Evolutionary conservation across 2,329 filamentous ascomycete genomes (phyloP).

Genomic region (Penicillium sp.): DNA sequence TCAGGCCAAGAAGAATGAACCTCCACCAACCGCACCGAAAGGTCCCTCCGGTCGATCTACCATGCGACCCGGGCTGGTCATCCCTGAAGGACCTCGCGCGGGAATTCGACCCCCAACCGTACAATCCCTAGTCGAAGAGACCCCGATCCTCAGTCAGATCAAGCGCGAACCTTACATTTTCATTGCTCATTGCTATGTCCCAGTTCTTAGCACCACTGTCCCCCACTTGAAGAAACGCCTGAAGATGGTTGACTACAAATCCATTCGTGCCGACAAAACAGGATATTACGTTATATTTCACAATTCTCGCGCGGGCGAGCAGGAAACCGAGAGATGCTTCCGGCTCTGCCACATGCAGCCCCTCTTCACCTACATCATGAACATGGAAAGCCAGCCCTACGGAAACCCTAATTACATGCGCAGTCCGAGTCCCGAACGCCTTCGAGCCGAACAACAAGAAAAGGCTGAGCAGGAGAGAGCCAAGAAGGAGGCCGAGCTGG

Average conservation of each 20-base stretch:
- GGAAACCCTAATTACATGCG: slow-evolving; percentile 68
- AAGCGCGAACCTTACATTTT: slow-evolving; percentile 87
- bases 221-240: slow-evolving; percentile 89
- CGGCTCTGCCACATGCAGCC: slow-evolving; percentile 77
- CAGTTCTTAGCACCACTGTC: slow-evolving; percentile 82
- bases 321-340: slow-evolving; percentile 82
- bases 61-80: slow-evolving; percentile 40
- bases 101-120: slow-evolving; percentile 38
- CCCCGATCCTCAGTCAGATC: slow-evolving; percentile 71
- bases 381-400: slow-evolving; percentile 80
- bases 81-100: slow-evolving; percentile 50
- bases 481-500: slow-evolving; percentile 76
- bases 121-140: slow-evolving; percentile 66
- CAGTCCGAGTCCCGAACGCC: slow-evolving; percentile 53
- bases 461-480: slow-evolving; percentile 71
- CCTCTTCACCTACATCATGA: slow-evolving; percentile 91
- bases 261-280: slow-evolving; percentile 80
- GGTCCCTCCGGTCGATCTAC: slow-evolving; percentile 71
- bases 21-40: slow-evolving; percentile 85
- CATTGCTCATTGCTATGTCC: slow-evolving; percentile 83
- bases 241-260: slow-evolving; percentile 79
- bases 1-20: slow-evolving; percentile 60
- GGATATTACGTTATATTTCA: slow-evolving; percentile 95
- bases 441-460: slow-evolving; percentile 58
- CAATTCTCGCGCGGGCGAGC: slow-evolving; percentile 74